A percentile compares a stretch with the other conserved stretches of the same genome.
phyloP scores from a whole-genome alignment of 139 green algal genomes.

The Closterium sp. region DNA sequence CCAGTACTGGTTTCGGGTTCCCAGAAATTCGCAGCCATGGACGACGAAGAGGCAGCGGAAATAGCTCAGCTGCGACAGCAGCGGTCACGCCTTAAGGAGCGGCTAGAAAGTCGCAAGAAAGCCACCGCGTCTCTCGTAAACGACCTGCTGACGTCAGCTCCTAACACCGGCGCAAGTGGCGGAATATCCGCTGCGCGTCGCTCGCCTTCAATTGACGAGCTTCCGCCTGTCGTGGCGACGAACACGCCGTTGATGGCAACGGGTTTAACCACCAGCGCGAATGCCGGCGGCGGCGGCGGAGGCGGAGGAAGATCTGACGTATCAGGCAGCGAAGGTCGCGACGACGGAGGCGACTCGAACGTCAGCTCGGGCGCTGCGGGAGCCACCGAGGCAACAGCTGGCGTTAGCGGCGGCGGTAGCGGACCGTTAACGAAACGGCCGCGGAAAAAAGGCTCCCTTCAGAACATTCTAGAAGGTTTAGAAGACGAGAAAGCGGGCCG shows the following conservation, averaged over 20 bases:
- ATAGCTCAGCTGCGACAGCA: conserved; percentile 16
- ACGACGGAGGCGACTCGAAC: background rate
- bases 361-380: background rate
- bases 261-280: background rate
- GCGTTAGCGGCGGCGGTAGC: background rate
- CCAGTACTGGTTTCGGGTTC: too few species aligned
- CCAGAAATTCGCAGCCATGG: background rate
- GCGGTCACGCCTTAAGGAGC: conserved; percentile 10
- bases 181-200: background rate
- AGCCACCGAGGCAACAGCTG: background rate
- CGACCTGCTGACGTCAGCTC: background rate
- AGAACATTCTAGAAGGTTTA: background rate
- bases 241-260: background rate
- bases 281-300: background rate
- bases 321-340: background rate
- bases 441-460: background rate
- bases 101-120: conserved; percentile 1
- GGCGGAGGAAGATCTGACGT: background rate
- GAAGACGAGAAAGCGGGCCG: background rate
- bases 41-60: conserved; percentile 4
- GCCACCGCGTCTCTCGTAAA: background rate
- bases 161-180: background rate
- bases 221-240: background rate
- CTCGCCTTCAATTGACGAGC: background rate
- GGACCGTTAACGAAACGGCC: background rate